Percentiles rank a stretch among this genome's conserved stretches.
phyloP scores from a whole-genome alignment of 768 basidiomycete genomes.

The Mycena kentingensis region DNA sequence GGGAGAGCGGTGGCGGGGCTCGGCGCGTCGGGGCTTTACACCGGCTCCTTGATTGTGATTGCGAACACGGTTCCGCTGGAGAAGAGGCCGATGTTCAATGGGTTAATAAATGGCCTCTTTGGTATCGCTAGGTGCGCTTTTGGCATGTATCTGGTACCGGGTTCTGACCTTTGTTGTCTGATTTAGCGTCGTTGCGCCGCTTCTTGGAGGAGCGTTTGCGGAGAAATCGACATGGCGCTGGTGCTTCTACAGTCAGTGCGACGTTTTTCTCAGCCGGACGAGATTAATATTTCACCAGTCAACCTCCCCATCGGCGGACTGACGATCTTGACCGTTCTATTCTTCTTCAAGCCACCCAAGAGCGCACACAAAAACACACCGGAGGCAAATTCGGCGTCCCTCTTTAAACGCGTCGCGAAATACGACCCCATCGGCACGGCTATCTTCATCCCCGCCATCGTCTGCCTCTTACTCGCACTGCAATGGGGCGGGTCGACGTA shows the following conservation, averaged over 20 bases:
- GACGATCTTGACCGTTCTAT: slow-evolving; percentile 11
- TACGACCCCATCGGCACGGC: slow-evolving; percentile 22
- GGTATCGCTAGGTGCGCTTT: slow-evolving; percentile 23
- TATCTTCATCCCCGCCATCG: slow-evolving; percentile 17
- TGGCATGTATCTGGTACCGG: not conserved
- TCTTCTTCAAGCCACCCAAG: slow-evolving; percentile 23
- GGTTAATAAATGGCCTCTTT: slow-evolving; percentile 36
- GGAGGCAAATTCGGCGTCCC: not conserved
- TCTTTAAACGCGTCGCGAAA: slow-evolving; percentile 6
- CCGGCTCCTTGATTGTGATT: slow-evolving; percentile 28
- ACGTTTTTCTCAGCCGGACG: not conserved
- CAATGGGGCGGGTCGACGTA: slow-evolving; percentile 49
- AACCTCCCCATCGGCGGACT: slow-evolving; percentile 18
- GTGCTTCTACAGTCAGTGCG: slow-evolving; percentile 24
- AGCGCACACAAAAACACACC: not conserved
- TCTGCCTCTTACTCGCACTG: slow-evolving; percentile 34
- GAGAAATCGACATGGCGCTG: slow-evolving; percentile 26
- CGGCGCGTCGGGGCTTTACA: slow-evolving; percentile 40
- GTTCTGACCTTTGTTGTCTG: not conserved
- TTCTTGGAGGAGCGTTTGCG: slow-evolving; percentile 29
- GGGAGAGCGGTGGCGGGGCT: slow-evolving; percentile 49
- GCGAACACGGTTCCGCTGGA: slow-evolving; percentile 30
- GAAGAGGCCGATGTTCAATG: slow-evolving; percentile 36
- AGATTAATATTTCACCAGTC: slow-evolving; percentile 34
- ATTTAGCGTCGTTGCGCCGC: too few species aligned